A percentile compares a stretch with the other conserved stretches of the same genome.
Evolutionary conservation across 2,329 filamentous ascomycete genomes (phyloP).

Genomic region (Ascosphaera aggregata): DNA sequence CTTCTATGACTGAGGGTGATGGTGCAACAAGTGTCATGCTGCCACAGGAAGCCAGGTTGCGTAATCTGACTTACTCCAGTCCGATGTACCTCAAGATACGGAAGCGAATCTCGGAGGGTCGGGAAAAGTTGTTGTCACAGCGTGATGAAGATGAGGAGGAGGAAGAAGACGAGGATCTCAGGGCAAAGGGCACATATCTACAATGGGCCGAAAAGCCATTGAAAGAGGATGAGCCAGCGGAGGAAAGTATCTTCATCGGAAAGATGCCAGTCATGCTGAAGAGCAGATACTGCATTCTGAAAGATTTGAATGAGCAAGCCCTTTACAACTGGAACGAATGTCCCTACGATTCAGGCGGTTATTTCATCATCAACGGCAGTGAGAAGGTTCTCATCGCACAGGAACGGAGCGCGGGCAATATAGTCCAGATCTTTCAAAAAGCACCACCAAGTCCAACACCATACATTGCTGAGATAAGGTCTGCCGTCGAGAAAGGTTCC

Average conservation of each 20-base stretch:
- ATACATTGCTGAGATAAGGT: conserved; percentile 87
- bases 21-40: conserved; percentile 66
- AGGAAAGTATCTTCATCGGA: conserved; percentile 68
- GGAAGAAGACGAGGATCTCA: conserved; percentile 28
- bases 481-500: conserved; percentile 88
- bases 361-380: conserved; percentile 98
- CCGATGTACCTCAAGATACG: conserved; percentile 77
- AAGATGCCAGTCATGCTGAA: conserved; percentile 97
- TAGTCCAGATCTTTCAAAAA: conserved; percentile 98
- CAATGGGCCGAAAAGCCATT: conserved; percentile 23
- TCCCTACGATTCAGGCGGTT: conserved; percentile 92
- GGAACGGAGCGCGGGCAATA: conserved; percentile 92
- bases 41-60: conserved; percentile 84
- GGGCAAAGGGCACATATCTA: conserved; percentile 19
- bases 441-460: conserved; percentile 77
- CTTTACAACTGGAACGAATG: conserved; percentile 89
- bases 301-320: conserved; percentile 59
- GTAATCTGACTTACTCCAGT: conserved; percentile 87
- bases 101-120: conserved; percentile 61
- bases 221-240: conserved; percentile 30
- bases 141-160: conserved; percentile 29
- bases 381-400: conserved; percentile 98
- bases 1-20: conserved; percentile 81
- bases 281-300: conserved; percentile 81
- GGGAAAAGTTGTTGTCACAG: conserved; percentile 53